Evolutionary conservation across 768 basidiomycete genomes (phyloP).

Genomic region (Exidia glandulosa): DNA sequence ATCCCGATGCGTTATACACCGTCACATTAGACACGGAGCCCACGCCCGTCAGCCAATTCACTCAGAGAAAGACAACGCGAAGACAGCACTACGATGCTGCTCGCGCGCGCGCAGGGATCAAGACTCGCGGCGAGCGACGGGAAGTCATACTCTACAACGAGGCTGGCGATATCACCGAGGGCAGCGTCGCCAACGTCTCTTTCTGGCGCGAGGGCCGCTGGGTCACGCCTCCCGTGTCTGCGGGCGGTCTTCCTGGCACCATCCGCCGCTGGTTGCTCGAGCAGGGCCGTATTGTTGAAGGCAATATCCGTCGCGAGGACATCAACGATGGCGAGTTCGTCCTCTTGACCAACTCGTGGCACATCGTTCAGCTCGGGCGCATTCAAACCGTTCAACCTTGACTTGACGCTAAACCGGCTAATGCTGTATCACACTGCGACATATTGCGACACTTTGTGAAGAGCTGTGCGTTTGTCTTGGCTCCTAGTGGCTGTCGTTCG

Average conservation of each 20-base stretch:
- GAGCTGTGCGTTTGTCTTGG: no score
- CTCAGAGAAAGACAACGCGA: conserved; percentile 59
- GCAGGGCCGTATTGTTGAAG: conserved; percentile 44
- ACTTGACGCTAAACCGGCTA: no score
- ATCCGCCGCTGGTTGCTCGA: conserved; percentile 60
- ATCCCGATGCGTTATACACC: conserved; percentile 24
- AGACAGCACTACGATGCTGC: conserved; percentile 51
- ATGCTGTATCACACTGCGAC: no score
- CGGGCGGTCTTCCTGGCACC: conserved; percentile 66
- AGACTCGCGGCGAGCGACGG: conserved; percentile 20
- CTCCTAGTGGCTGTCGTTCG: no score
- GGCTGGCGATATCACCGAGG: conserved; percentile 42
- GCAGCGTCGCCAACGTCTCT: conserved; percentile 63
- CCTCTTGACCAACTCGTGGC: conserved; percentile 45
- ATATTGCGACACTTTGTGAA: no score
- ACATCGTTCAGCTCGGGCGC: background rate
- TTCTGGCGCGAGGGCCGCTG: conserved; percentile 45
- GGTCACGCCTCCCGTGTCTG: conserved; percentile 50
- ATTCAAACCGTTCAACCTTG: background rate
- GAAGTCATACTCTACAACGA: conserved; percentile 62
- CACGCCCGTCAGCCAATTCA: conserved; percentile 46
- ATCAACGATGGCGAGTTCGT: conserved; percentile 50
- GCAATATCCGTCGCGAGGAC: conserved; percentile 28
- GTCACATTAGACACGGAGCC: conserved; percentile 45
- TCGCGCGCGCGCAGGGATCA: conserved; percentile 40